Percentiles rank a stretch among this genome's conserved stretches.
Conservation (phyloP, 306 rosid species). For the Cyclanthera cordifolia region DNA sequence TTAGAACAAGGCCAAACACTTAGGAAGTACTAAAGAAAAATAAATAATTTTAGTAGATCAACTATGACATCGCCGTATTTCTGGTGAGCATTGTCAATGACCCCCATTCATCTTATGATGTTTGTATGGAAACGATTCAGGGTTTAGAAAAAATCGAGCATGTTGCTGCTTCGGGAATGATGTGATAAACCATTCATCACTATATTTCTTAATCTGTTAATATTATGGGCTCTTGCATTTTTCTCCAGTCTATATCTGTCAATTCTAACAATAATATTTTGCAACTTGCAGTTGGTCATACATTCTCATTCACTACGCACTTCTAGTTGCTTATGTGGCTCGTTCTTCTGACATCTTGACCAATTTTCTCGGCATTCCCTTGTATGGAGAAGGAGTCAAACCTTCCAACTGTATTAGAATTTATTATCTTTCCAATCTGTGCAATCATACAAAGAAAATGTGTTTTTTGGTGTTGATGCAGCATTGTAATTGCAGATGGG, state of each 20-base stretch:
- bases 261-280: conserved; percentile 12
- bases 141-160: not conserved
- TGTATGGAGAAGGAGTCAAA: conserved; percentile 26
- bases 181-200: not conserved
- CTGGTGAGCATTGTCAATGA: not conserved
- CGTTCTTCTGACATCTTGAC: conserved; percentile 75
- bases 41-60: not conserved
- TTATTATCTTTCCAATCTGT: conserved; percentile 3
- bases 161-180: not conserved
- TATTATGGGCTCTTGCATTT: not conserved
- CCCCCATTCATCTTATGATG: not conserved
- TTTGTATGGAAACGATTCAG: not conserved
- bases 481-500: conserved; percentile 65
- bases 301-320: conserved; percentile 69
- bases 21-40: not conserved
- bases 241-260: conserved; percentile 2
- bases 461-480: conserved; percentile 29
- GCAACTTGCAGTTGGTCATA: conserved; percentile 75
- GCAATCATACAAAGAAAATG: conserved; percentile 1
- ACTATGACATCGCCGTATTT: not conserved
- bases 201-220: not conserved
- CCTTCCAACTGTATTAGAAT: conserved; percentile 1
- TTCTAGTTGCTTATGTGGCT: conserved; percentile 63
- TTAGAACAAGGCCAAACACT: not conserved
- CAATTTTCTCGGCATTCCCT: conserved; percentile 50